Base-by-base conservation (phyloP, 352 stramenopile species). In the Halophytophthora polymorphica region DNA sequence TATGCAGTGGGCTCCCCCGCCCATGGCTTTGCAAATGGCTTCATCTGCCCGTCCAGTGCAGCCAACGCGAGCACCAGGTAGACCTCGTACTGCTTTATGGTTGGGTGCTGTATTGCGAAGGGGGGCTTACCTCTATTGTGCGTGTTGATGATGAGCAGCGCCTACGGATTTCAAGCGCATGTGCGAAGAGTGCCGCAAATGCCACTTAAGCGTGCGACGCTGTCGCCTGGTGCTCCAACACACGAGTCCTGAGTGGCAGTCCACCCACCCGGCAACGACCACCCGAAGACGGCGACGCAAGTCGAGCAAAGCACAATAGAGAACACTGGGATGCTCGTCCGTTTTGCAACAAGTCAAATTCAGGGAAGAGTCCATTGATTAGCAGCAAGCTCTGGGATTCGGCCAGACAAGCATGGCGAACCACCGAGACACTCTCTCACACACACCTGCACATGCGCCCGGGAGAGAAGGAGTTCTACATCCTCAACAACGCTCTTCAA, bases 191-290 rank as follows among this genome's bases (percentile, higher is more conserved):
- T 92, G 81, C 48, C 71, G 75, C 11, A 83, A 86, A 29, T 56
- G 74, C 33, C 81, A 92, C 43, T 71, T 77, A 14, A 88, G 81
- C 43, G 50, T 88, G 28, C 70, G 83, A 18, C 62, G 76, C 36
- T 92, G 81, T 49, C 81, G 81, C 17, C 71, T 83, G n/a, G 70
- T 73, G 15, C 66, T 86, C 8, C 68, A 76, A 19, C 81, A 92
- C 56, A 88, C 68, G 35, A 69, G 70, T 17, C 76, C 81, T 5
- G 81, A 92, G 57, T 92, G 81, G 81, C 66, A 83, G 13, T 61
- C 61, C 46, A 36, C 46, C 31, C 40, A 70, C 44, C 50, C 43
- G 17, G 48, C 66, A 40, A 36, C 61, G 40, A 19, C 64, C 23
- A 63, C 58, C 38, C 50, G 51, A 37, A 54, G 53, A 40, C 48